Evolutionary conservation across 192 early-diverging fungal genomes (phyloP), one percentile per base, ranked within the genome.

Genomic region (Mortierella alpina): DNA sequence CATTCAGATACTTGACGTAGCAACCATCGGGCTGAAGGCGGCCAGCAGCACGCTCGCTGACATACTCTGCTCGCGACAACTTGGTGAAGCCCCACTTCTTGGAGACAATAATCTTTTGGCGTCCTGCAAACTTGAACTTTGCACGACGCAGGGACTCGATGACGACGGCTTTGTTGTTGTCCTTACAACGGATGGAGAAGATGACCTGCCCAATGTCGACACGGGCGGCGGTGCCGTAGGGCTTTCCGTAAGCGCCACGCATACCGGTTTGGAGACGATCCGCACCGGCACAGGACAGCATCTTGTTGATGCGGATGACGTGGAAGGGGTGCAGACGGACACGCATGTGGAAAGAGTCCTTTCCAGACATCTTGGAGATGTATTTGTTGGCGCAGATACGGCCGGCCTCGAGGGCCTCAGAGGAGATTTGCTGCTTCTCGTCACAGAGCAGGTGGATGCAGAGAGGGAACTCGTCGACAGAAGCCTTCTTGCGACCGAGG

Each of bases 61-160:
- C 85, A 86, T 98, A 99, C 75, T 97, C 93, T 81, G 94, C 93
- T 70, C 96, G 93, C 65, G 93, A 88, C 64, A 97, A 88, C 88
- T 98, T 98, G 88, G 98, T 99, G 91, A 99, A 98, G 71, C 98
- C 98, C 98, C 98, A 98, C 88, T 98, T 98, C 91, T 98, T 98
- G 84, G 98, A 99, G 72, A 99, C 86, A 81, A 99, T 93, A 82
- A 99, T 97, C 91, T 97, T 98, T 86, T 98, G 98, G 72, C 94
- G 94, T 84, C 98, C 97, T 50, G 97, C 94, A 90, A 98, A 98
- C 93, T 98, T 98, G 94, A 97, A 98, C 80, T 85, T 85, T 11
- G 84, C 84, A 68, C 80, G 75, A 18, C 84, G 72, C 39, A 82
- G 68, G 50, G 94, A 91, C 86, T 98, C 97, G 72, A 95, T 93